phyloP scores from a whole-genome alignment of 2,329 filamentous ascomycete species.

The Aulographum hederae region DNA sequence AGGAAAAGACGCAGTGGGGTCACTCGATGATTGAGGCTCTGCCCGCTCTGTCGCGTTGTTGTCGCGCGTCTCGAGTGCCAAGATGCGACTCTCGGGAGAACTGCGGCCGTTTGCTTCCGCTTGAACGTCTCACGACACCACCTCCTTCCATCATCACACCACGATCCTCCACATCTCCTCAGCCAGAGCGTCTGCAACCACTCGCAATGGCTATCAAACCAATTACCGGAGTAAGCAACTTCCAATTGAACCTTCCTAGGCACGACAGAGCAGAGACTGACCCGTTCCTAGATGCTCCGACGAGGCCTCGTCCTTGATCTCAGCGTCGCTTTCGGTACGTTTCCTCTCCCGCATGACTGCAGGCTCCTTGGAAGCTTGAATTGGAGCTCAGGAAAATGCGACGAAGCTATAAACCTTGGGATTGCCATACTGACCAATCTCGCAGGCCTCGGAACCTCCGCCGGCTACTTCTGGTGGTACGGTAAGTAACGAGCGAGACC shows the following conservation, averaged over 20 bases:
- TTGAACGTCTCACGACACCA: too few species aligned
- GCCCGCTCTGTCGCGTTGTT: too few species aligned
- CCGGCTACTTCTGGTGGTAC: constrained; percentile 52
- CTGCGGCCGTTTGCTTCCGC: too few species aligned
- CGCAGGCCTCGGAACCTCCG: constrained; percentile 40
- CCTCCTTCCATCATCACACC: too few species aligned
- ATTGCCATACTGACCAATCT: neutral
- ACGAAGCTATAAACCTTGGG: neutral
- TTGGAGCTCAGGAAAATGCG: too few species aligned
- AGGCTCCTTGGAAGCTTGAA: too few species aligned
- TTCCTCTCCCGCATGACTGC: neutral
- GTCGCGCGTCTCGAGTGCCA: too few species aligned
- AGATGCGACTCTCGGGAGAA: too few species aligned
- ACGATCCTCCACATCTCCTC: too few species aligned
- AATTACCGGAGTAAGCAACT: constrained; percentile 29
- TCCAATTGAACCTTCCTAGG: constrained; percentile 6
- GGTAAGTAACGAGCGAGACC: constrained; percentile 27
- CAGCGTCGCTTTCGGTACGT: constrained; percentile 46
- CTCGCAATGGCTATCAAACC: constrained; percentile 31
- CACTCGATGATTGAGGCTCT: too few species aligned
- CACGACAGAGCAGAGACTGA: neutral
- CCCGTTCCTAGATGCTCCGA: constrained; percentile 39
- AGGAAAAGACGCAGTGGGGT: too few species aligned
- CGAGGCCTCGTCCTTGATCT: constrained; percentile 47
- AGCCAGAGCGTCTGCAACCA: too few species aligned